A percentile compares a stretch with the other conserved stretches of the same genome.
phyloP scores from a whole-genome alignment of 208 protist species.

The Trypanosoma platydactyli region DNA sequence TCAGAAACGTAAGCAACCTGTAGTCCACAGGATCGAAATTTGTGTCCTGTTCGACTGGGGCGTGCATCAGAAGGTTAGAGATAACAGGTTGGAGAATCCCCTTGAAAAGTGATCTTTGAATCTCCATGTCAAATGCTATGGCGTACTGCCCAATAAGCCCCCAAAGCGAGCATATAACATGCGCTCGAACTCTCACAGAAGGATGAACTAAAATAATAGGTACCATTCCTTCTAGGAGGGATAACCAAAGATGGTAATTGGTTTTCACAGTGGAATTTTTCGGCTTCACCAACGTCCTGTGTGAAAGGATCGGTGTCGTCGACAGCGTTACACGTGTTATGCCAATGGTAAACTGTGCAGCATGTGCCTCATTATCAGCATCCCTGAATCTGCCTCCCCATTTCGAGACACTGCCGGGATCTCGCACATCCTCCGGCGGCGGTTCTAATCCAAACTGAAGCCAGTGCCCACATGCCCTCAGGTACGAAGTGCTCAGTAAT shows the following conservation, averaged over 20 bases:
- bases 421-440: constrained; percentile 48
- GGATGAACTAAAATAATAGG: constrained; percentile 71
- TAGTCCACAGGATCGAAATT: constrained; percentile 62
- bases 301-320: constrained; percentile 42
- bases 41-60: constrained; percentile 13
- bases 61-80: constrained; percentile 48
- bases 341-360: constrained; percentile 28
- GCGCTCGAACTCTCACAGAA: constrained; percentile 65
- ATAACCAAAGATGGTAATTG: constrained; percentile 79
- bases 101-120: constrained; percentile 64
- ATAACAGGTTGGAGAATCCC: constrained; percentile 69
- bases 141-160: constrained; percentile 58
- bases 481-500: constrained; percentile 64
- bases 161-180: constrained; percentile 69
- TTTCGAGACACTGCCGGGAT: constrained; percentile 38
- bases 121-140: constrained; percentile 46
- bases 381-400: constrained; percentile 61
- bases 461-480: constrained; percentile 79
- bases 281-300: constrained; percentile 54
- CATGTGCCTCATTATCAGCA: constrained; percentile 46
- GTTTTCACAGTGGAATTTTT: constrained; percentile 49
- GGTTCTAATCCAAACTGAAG: constrained; percentile 81
- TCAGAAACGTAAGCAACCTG: constrained; percentile 64
- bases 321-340: constrained; percentile 55
- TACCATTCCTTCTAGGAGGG: constrained; percentile 77